These are phyloP conservation scores for Raphidocelis subcapitata DNA, from an alignment of 139 green algal genomes.

Conservation along the genomic window DNA sequence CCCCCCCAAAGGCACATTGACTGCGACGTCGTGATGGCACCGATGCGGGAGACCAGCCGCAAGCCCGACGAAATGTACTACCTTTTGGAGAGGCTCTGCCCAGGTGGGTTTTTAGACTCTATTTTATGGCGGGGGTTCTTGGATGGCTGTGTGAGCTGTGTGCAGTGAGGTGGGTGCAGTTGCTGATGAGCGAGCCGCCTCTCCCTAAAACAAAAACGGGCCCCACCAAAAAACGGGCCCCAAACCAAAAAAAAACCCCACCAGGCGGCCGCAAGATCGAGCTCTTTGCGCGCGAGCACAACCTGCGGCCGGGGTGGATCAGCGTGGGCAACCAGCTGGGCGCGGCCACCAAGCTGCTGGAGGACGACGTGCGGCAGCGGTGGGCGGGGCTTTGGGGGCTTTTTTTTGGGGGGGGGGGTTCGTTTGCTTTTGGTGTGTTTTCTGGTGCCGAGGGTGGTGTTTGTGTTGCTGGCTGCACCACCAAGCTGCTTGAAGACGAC, in stretches of 20 bases:
- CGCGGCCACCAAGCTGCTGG: conserved; percentile 33
- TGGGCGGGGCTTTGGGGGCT: background rate
- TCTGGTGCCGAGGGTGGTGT: too few species aligned
- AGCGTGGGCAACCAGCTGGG: conserved; percentile 82
- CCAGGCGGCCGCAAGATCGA: conserved; percentile 48
- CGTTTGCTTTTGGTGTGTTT: too few species aligned
- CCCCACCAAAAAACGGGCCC: too few species aligned
- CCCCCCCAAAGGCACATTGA: conserved; percentile 48
- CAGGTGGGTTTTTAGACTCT: conserved; percentile 45
- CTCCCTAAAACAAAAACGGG: too few species aligned
- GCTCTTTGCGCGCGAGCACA: conserved; percentile 75
- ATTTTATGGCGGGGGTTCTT: too few species aligned
- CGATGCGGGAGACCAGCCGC: conserved; percentile 79
- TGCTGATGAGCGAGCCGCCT: too few species aligned
- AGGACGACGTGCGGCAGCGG: background rate
- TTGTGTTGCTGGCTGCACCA: too few species aligned
- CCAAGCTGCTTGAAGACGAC: conserved; percentile 27
- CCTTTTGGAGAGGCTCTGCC: conserved; percentile 77
- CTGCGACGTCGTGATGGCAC: conserved; percentile 76
- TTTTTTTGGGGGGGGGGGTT: too few species aligned
- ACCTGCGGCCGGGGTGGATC: conserved; percentile 77
- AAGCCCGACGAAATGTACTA: conserved; percentile 91
- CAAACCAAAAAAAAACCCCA: too few species aligned
- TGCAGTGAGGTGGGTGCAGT: too few species aligned
- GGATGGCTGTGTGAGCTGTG: too few species aligned